Evolutionary conservation across 371 early-diverging fungal genomes (phyloP), one percentile per base, ranked within the genome.

Genomic region (Pancytospora epiphaga): DNA sequence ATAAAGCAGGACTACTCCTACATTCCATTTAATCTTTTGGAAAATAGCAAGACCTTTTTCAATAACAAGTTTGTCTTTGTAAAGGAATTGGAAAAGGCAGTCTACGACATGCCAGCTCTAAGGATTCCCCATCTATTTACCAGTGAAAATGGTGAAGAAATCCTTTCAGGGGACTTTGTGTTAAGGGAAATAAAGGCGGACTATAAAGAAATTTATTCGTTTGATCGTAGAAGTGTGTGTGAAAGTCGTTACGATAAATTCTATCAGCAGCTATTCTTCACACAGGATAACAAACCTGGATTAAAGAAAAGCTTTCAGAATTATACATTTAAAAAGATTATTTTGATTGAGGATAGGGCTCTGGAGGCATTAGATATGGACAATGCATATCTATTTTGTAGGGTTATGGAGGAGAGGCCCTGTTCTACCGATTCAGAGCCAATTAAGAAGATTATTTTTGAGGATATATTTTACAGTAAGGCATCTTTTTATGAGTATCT

Each of bases 401-500:
- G 60, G 30, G 66, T 66, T 9, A 29, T 18, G 6, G 66, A 60
- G 34, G 27, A 66, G 12, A 33, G 12, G 15, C 2, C 25, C 4
- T 4, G 3, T n/a, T 6, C 3, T 3, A 30, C 12, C 3, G 32
- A 62, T 51, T 4, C 12, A 3, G 29, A 3, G 27, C 36, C 4
- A 38, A 66, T 66, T 19, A 66, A 33, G 37, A 68, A 72, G 25
- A 37, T 50, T 27, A 37, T 63, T 25, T 70, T 74, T 65, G 70
- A 69, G 27, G 74, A 74, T 22, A 40, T 37, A 0, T 74, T 70
- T 33, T 64, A 47, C 6, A 74, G 34, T 30, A 50, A 43, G n/a
- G 33, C 58, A 3, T 38, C 43, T 37, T 63, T 64, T 18, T 74
- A 74, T 52, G 70, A 74, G 15, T 69, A 69, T 66, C 33, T 74